A percentile compares a stretch with the other conserved stretches of the same genome.
Conservation (phyloP, 2,329 filamentous ascomycete genomes). For the Neofusicoccum sp. region DNA sequence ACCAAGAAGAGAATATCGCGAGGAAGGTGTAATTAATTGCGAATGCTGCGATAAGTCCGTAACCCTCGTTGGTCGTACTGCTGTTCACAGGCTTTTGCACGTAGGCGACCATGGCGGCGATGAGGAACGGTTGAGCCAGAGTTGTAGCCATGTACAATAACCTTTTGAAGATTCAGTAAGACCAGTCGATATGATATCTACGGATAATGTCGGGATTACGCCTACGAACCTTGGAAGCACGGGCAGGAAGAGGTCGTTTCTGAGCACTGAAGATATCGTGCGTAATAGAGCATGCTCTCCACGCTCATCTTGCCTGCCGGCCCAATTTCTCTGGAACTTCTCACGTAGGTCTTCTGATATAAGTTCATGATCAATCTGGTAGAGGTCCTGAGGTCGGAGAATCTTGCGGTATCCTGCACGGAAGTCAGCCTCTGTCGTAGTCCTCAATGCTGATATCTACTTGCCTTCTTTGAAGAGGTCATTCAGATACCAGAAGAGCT, state of each 20-base stretch:
- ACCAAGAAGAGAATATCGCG: conserved; percentile 26
- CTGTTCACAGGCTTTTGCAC: conserved; percentile 20
- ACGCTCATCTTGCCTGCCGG: conserved; percentile 16
- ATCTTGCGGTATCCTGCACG: conserved; percentile 23
- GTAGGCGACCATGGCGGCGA: conserved; percentile 25
- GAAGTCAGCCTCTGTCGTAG: conserved; percentile 5
- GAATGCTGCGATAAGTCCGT: conserved; percentile 28
- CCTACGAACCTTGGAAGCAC: conserved; percentile 23
- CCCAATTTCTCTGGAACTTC: conserved; percentile 23
- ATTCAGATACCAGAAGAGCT: conserved; percentile 39
- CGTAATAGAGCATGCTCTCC: neutral
- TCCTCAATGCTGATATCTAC: neutral
- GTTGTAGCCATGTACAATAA: conserved; percentile 1
- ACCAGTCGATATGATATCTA: neutral
- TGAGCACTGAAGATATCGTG: conserved; percentile 18
- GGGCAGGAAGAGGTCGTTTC: conserved; percentile 25
- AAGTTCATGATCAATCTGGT: conserved; percentile 28
- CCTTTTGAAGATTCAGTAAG: neutral
- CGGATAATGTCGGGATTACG: neutral
- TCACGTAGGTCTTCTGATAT: conserved; percentile 22
- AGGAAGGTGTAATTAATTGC: conserved; percentile 25
- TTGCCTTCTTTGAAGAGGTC: conserved; percentile 29
- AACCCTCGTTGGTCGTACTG: conserved; percentile 23
- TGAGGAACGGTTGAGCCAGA: conserved; percentile 27
- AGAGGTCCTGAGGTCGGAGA: conserved; percentile 26